Conservation (phyloP, 352 stramenopile genomes). For the Phytophthora meadii region DNA sequence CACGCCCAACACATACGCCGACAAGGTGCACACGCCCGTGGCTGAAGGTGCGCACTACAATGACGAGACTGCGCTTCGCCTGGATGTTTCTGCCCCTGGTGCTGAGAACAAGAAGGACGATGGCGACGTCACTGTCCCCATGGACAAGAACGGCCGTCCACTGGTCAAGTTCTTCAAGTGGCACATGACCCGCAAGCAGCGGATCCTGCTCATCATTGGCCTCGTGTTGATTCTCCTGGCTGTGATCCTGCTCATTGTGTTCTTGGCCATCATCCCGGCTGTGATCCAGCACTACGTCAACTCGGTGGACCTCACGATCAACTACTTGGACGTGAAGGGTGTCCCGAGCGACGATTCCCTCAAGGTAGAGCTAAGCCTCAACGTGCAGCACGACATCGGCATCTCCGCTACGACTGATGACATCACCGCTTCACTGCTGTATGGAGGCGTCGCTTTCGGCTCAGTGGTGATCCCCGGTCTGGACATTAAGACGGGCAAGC, state of each 20-base stretch:
- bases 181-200: conserved; percentile 61
- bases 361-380: conserved; percentile 64
- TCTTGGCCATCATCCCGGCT: conserved; percentile 59
- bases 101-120: conserved; percentile 47
- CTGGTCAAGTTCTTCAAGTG: conserved; percentile 61
- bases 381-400: conserved; percentile 52
- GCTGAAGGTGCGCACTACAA: conserved; percentile 37
- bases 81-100: conserved; percentile 36
- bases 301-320: conserved; percentile 60
- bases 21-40: conserved; percentile 36
- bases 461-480: conserved; percentile 57
- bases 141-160: conserved; percentile 29
- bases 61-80: conserved; percentile 28
- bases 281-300: conserved; percentile 73
- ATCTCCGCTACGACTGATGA: conserved; percentile 55
- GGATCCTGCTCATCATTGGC: conserved; percentile 47
- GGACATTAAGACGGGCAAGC: conserved; percentile 51
- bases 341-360: conserved; percentile 45
- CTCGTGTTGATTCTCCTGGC: conserved; percentile 47
- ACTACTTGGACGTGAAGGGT: conserved; percentile 70
- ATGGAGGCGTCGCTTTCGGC: conserved; percentile 50
- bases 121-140: conserved; percentile 21
- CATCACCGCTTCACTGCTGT: conserved; percentile 57
- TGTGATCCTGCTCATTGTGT: conserved; percentile 69
- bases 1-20: conserved; percentile 21